phyloP scores from a whole-genome alignment of 202 grass and related monocot genomes.

The Setaria italica region DNA sequence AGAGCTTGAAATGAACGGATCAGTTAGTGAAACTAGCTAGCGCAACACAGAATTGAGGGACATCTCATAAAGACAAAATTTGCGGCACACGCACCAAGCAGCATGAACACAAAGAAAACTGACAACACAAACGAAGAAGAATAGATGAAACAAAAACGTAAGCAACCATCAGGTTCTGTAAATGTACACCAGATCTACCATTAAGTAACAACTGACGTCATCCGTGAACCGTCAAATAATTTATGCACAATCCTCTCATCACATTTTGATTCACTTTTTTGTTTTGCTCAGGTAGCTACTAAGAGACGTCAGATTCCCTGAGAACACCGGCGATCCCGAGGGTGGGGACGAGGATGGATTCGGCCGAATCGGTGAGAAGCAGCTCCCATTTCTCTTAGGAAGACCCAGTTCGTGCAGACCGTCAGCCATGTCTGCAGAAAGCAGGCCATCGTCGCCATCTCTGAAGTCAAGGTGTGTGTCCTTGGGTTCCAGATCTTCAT shows the following conservation, averaged over 20 bases:
- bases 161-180: conserved; percentile 23
- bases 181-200: conserved; percentile 47
- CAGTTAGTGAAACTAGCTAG: too few relatives aligned
- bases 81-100: too few relatives aligned
- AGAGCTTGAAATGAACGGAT: too few relatives aligned
- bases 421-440: not conserved
- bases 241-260: conserved; percentile 46
- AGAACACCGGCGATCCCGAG: conserved; percentile 11
- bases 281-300: conserved; percentile 55
- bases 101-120: too few relatives aligned
- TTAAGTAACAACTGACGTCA: conserved; percentile 44
- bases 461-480: conserved; percentile 42
- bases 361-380: not conserved
- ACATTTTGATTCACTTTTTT: conserved; percentile 18
- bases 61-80: too few relatives aligned
- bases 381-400: conserved; percentile 42
- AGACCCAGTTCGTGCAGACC: conserved; percentile 9
- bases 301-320: conserved; percentile 31
- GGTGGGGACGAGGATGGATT: not conserved
- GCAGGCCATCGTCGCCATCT: conserved; percentile 13
- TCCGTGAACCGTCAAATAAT: conserved; percentile 38
- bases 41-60: too few relatives aligned
- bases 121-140: not conserved
- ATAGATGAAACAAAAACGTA: not conserved
- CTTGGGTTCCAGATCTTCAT: conserved; percentile 47